A percentile compares a stretch with the other conserved stretches of the same genome.
These are phyloP conservation scores for Stachybotrys chlorohalonatus DNA, from an alignment of 2,329 filamentous ascomycete genomes.

Conservation along the genomic window DNA sequence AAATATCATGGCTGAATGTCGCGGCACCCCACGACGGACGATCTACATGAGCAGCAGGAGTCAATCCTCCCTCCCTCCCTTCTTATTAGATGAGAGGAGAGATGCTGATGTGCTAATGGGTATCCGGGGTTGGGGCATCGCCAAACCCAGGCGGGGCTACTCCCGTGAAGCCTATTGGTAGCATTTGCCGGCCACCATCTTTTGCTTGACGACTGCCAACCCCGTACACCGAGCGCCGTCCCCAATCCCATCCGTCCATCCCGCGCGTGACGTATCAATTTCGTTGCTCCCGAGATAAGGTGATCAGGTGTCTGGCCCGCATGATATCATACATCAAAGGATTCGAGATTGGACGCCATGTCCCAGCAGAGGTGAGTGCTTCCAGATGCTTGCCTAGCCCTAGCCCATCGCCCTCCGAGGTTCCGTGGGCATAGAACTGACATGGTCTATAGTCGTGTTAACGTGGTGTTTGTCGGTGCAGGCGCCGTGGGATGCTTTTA, in stretches of 20 bases:
- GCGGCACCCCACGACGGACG: neutral
- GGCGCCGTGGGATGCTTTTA: conserved; percentile 68
- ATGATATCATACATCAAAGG: neutral
- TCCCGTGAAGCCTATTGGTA: neutral
- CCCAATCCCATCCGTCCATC: neutral
- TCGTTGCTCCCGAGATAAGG: neutral
- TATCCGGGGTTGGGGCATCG: neutral
- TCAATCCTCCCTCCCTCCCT: neutral
- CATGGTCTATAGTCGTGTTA: conserved; percentile 17
- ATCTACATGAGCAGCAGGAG: neutral
- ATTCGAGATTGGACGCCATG: neutral
- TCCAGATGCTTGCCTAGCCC: neutral
- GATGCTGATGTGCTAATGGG: neutral
- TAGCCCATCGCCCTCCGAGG: no score
- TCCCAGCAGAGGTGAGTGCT: neutral
- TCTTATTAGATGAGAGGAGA: neutral
- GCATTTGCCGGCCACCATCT: neutral
- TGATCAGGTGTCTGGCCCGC: neutral
- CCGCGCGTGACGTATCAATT: neutral
- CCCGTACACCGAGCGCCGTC: neutral
- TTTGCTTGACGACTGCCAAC: neutral
- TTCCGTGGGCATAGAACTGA: neutral
- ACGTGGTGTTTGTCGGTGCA: conserved; percentile 60
- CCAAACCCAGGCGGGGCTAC: neutral
- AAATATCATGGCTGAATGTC: neutral